Conservation (phyloP, 805 yeast genomes). For the Schwanniomyces occidentalis region DNA sequence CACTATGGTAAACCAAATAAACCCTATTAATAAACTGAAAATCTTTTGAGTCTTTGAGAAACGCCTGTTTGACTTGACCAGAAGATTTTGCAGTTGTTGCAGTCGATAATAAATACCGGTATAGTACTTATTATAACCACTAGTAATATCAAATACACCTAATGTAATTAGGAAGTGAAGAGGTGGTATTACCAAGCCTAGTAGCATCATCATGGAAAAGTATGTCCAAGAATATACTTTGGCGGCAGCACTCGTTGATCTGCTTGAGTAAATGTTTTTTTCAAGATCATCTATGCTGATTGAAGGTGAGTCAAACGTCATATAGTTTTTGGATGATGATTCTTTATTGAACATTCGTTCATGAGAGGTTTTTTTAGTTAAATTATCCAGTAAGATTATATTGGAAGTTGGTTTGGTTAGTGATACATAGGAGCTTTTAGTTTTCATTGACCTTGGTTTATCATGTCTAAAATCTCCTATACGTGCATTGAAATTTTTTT, state of each 20-base stretch:
- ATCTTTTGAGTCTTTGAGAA: slow-evolving; percentile 30
- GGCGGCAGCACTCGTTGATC: not conserved
- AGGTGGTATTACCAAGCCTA: slow-evolving; percentile 39
- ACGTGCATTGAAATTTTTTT: not conserved
- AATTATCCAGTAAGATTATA: slow-evolving; percentile 11
- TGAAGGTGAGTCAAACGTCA: no score
- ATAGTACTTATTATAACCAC: slow-evolving; percentile 16
- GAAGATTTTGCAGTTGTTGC: slow-evolving; percentile 10
- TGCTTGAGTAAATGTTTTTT: not conserved
- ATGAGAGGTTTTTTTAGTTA: slow-evolving; percentile 13
- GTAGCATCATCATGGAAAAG: slow-evolving; percentile 27
- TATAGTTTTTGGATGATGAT: no score
- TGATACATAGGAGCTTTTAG: not conserved
- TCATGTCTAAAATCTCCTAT: slow-evolving; percentile 1
- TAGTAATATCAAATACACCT: slow-evolving; percentile 36
- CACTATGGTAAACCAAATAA: slow-evolving; percentile 32
- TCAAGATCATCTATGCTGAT: not conserved
- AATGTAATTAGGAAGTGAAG: slow-evolving; percentile 34
- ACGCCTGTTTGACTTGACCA: slow-evolving; percentile 7
- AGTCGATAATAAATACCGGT: slow-evolving; percentile 12
- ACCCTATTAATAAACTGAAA: slow-evolving; percentile 29
- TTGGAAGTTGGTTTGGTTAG: slow-evolving; percentile 2
- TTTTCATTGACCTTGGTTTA: not conserved
- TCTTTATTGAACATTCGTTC: no score
- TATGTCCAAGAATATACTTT: slow-evolving; percentile 1